Conservation (phyloP, 2,329 filamentous ascomycete genomes). For the Phyllosticta citribraziliensis region DNA sequence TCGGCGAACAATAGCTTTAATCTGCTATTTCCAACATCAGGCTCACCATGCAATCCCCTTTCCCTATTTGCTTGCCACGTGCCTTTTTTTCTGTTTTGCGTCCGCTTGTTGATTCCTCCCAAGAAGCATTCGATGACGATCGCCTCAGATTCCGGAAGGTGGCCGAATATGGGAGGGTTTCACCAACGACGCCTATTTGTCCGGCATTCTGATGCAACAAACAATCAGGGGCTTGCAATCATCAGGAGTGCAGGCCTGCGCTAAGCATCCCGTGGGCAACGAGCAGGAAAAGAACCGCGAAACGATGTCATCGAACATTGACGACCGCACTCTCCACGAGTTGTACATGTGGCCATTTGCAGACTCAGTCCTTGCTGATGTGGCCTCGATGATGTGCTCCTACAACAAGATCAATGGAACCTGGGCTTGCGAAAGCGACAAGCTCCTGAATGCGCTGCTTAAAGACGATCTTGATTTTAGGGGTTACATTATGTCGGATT, state of each 20-base stretch:
- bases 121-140: constrained; percentile 12
- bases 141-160: constrained; percentile 13
- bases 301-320: constrained; percentile 51
- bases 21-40: too few species aligned
- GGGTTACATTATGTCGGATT: constrained; percentile 37
- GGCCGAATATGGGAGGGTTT: constrained; percentile 39
- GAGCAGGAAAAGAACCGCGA: constrained; percentile 50
- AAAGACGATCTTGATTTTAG: constrained; percentile 44
- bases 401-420: constrained; percentile 38
- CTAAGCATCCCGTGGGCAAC: constrained; percentile 50
- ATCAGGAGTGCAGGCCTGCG: constrained; percentile 32
- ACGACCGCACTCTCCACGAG: constrained; percentile 57
- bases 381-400: constrained; percentile 50
- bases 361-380: constrained; percentile 49
- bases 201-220: constrained; percentile 30
- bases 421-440: constrained; percentile 42
- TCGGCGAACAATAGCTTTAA: too few species aligned
- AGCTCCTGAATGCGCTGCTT: constrained; percentile 39
- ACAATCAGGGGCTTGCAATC: constrained; percentile 33
- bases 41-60: too few species aligned
- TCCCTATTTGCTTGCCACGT: too few species aligned
- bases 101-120: too few species aligned
- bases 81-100: too few species aligned
- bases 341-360: constrained; percentile 58
- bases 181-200: constrained; percentile 34